Conservation (phyloP, 345 rosid genomes). For the Lagerstroemia speciosa region DNA sequence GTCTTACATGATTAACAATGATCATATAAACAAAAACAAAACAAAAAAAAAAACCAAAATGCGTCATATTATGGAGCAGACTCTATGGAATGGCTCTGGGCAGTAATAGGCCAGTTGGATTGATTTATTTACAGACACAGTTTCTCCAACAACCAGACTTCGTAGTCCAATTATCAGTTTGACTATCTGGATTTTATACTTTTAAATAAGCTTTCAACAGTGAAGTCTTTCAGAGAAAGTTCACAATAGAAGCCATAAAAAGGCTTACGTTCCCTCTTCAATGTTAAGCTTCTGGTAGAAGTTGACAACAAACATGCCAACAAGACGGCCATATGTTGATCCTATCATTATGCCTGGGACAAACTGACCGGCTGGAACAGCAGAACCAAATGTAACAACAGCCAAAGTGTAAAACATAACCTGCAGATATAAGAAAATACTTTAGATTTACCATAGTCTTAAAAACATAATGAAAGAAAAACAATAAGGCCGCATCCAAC, state of each 20-base stretch:
- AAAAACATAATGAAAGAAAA: neutral
- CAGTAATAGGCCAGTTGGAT: neutral
- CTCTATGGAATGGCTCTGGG: neutral
- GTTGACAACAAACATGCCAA: conserved; percentile 89
- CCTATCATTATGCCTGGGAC: conserved; percentile 99
- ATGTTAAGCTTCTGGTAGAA: conserved; percentile 85
- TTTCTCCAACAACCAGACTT: neutral
- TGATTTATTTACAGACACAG: neutral
- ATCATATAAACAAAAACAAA: too few relatives aligned
- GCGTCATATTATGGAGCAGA: neutral
- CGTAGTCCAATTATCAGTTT: neutral
- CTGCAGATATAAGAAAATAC: conserved; percentile 32
- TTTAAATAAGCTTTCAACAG: neutral
- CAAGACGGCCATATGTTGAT: conserved; percentile 95
- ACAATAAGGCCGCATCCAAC: too few relatives aligned
- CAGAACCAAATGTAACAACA: conserved; percentile 89
- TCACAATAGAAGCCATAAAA: conserved; percentile 10
- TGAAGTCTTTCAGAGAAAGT: neutral
- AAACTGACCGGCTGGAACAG: conserved; percentile 99
- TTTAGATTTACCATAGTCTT: neutral
- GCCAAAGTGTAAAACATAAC: conserved; percentile 92
- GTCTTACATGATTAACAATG: neutral
- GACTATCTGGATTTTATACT: neutral
- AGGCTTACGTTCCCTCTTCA: conserved; percentile 98
- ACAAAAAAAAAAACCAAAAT: too few relatives aligned